Base-by-base conservation (phyloP, 768 basidiomycete genomes). In the Tulasnella sp. region DNA sequence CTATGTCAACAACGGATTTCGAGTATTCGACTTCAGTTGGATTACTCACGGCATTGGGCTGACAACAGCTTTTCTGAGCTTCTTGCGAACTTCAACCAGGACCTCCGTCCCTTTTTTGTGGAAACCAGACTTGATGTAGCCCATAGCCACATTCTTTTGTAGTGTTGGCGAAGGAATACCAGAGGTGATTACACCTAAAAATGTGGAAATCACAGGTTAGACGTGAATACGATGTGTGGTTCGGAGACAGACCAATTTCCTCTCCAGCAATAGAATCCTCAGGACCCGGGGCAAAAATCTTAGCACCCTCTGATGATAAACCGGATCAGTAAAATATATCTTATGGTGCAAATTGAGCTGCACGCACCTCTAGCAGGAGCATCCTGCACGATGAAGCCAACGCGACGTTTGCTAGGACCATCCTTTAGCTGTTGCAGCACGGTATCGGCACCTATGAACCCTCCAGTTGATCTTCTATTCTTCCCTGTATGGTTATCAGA, bases 101-200 rank as follows among this genome's bases (percentile, higher is more conserved):
- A 98, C 70, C 62, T 82, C 76, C 0, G 83, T 93, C 9, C 87
- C 89, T 64, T 87, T 92, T 69, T 91, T 96, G 68, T 93, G 87
- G 66, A 72, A 79, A 0, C 89, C 90, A 19, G 70, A 74, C 56
- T 70, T 63, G 41, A 96, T 74, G 60, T 98, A 98, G 0, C 80
- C 93, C 93, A 98, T 98, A 0, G 92, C 89, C 58, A 98, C 88
- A 65, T 99, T 96, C 64, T 82, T 81, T 1, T 77, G 78, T 3
- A 90, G 70, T 1, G 88, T 83, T 0, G 92, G 93, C 0, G 90
- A 90, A 12, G 95, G 95, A 56, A 98, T 95, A 40, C 93, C 95
- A 0, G 91, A 96, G 0, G 92, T 99, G 40, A 98, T 76, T 10
- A 66, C 62, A 31, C 89, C 88, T 77, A 62, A 24, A 37, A 12